phyloP scores from a whole-genome alignment of 1,284 basidiomycete species.

The Apiotrichum porosum region DNA sequence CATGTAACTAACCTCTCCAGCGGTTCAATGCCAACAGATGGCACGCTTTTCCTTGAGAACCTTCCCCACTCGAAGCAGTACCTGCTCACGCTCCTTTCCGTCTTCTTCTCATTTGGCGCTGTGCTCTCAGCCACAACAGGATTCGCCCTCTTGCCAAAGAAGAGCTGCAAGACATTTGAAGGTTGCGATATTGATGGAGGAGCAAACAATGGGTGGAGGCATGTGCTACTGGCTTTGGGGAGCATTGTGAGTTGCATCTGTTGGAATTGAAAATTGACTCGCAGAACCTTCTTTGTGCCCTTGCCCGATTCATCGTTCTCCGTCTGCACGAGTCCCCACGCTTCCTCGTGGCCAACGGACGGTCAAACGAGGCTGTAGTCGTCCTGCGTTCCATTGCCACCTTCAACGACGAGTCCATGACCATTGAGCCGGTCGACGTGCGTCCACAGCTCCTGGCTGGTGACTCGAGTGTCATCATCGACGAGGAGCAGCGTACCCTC shows the following conservation, averaged over 20 bases:
- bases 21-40: conserved; percentile 92
- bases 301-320: conserved; percentile 82
- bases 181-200: conserved; percentile 54
- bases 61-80: conserved; percentile 87
- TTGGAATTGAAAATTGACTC: not conserved
- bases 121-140: conserved; percentile 76
- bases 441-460: conserved; percentile 1
- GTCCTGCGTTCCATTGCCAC: conserved; percentile 74
- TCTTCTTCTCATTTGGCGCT: conserved; percentile 90
- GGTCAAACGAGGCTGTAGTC: conserved; percentile 72
- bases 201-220: conserved; percentile 81
- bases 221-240: conserved; percentile 67
- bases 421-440: conserved; percentile 67
- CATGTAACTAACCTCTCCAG: conserved; percentile 13
- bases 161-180: conserved; percentile 58
- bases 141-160: conserved; percentile 67
- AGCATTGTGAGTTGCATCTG: conserved; percentile 56
- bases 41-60: conserved; percentile 88
- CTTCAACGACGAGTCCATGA: conserved; percentile 70
- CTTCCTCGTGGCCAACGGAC: conserved; percentile 78
- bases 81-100: conserved; percentile 87
- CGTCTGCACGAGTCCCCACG: conserved; percentile 87
- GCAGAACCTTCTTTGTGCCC: conserved; percentile 80
- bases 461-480: conserved; percentile 1
- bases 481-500: conserved; percentile 5